A percentile compares a stretch with the other conserved stretches of the same genome.
Conservation (phyloP, 169 alveolate genomes). For the Toxoplasma gondii region DNA sequence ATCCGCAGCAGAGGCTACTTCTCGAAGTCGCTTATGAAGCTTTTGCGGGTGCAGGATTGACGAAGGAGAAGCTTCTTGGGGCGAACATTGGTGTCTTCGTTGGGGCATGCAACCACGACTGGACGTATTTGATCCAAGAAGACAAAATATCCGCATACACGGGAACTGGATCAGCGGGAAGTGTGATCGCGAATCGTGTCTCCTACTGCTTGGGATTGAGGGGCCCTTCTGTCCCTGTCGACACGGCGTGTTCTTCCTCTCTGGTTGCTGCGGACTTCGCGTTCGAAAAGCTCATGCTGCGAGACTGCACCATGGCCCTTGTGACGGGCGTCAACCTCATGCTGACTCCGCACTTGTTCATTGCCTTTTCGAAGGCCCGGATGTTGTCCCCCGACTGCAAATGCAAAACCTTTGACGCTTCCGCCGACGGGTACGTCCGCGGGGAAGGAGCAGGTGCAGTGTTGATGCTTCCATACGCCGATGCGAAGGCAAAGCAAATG, state of each 20-base stretch:
- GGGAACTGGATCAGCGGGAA: slow-evolving; percentile 77
- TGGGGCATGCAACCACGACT: slow-evolving; percentile 77
- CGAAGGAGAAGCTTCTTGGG: slow-evolving; percentile 48
- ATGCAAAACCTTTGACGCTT: slow-evolving; percentile 79
- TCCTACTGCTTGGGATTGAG: slow-evolving; percentile 74
- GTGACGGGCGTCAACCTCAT: slow-evolving; percentile 79
- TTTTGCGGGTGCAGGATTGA: slow-evolving; percentile 67
- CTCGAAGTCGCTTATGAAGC: slow-evolving; percentile 73
- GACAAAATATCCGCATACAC: slow-evolving; percentile 69
- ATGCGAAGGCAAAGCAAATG: slow-evolving; percentile 52
- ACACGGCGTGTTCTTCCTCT: slow-evolving; percentile 84
- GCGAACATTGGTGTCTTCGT: slow-evolving; percentile 75
- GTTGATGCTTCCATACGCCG: slow-evolving; percentile 41
- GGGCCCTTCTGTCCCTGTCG: slow-evolving; percentile 81
- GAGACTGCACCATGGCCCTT: slow-evolving; percentile 73
- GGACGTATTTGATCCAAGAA: slow-evolving; percentile 66
- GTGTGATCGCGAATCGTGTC: slow-evolving; percentile 76
- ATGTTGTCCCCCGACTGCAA: slow-evolving; percentile 81
- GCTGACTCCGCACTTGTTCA: slow-evolving; percentile 78
- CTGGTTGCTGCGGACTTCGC: slow-evolving; percentile 81
- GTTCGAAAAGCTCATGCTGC: slow-evolving; percentile 60
- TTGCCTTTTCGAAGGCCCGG: slow-evolving; percentile 82
- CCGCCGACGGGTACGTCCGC: slow-evolving; percentile 81
- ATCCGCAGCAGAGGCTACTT: slow-evolving; percentile 81
- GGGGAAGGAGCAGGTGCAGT: slow-evolving; percentile 80